Evolutionary conservation across 2,329 filamentous ascomycete species (phyloP).

Genomic region (Cladobotryum mycophilum): DNA sequence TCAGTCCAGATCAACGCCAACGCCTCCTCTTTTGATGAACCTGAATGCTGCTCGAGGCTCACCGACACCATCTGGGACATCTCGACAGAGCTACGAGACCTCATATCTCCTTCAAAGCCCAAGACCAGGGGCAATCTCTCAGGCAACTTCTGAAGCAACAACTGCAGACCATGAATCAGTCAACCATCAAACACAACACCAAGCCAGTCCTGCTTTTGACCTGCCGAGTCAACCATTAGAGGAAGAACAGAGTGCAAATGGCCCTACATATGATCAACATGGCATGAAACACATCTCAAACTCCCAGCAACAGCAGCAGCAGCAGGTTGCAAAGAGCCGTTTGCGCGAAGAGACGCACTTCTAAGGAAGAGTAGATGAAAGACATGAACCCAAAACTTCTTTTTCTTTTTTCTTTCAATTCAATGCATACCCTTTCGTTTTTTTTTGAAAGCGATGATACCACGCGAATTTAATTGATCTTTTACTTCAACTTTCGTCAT

Average conservation of each 20-base stretch:
- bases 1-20: slow-evolving; percentile 37
- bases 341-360: slow-evolving; percentile 49
- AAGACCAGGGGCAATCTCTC: slow-evolving; percentile 24
- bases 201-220: slow-evolving; percentile 31
- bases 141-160: slow-evolving; percentile 42
- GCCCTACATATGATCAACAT: slow-evolving; percentile 28
- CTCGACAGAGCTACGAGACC: slow-evolving; percentile 38
- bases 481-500: background rate
- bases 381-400: too few relatives aligned
- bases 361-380: slow-evolving; percentile 21
- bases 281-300: slow-evolving; percentile 22
- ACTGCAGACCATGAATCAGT: slow-evolving; percentile 20
- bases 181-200: slow-evolving; percentile 14
- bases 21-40: slow-evolving; percentile 40
- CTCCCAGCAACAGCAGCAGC: slow-evolving; percentile 36
- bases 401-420: slow-evolving; percentile 19
- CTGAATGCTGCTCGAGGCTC: slow-evolving; percentile 29
- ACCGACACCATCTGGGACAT: slow-evolving; percentile 35
- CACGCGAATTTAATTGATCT: slow-evolving; percentile 9
- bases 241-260: slow-evolving; percentile 17
- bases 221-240: slow-evolving; percentile 27
- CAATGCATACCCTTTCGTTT: slow-evolving; percentile 28
- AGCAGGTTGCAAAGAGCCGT: slow-evolving; percentile 47
- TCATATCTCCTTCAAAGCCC: slow-evolving; percentile 30
- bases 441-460: slow-evolving; percentile 20